These are phyloP conservation scores for Theobroma cacao DNA, from an alignment of 345 rosid species.

Conservation along the genomic window DNA sequence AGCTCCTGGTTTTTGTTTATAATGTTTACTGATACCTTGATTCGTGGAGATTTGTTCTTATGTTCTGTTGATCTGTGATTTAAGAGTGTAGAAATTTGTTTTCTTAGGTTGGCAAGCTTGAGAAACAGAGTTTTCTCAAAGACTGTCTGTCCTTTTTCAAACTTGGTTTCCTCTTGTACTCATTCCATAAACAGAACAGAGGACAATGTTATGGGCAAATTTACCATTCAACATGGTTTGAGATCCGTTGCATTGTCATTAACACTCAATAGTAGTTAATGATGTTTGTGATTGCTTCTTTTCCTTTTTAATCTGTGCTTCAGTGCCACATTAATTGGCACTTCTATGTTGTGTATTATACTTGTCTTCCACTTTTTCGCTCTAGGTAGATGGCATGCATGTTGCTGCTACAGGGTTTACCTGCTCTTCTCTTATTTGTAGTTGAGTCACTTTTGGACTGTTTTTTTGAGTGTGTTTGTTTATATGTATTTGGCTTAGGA, in stretches of 20 bases:
- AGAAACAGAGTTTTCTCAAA: background rate
- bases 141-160: background rate
- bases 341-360: background rate
- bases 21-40: background rate
- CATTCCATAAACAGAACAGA: background rate
- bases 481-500: conserved; percentile 45
- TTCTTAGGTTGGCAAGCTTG: background rate
- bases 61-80: background rate
- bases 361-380: background rate
- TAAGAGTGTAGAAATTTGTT: background rate
- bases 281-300: background rate
- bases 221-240: conserved; percentile 5
- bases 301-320: background rate
- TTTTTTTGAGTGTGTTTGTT: conserved; percentile 7
- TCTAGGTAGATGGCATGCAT: background rate
- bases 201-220: background rate
- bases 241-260: background rate
- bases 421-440: conserved; percentile 11
- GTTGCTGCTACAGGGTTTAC: background rate
- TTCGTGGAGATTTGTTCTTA: background rate
- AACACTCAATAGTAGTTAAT: background rate
- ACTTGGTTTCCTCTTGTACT: background rate
- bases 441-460: background rate
- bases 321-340: background rate
- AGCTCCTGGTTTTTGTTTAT: background rate